phyloP scores from a whole-genome alignment of 2,329 filamentous ascomycete genomes.

The Eutypa lata region DNA sequence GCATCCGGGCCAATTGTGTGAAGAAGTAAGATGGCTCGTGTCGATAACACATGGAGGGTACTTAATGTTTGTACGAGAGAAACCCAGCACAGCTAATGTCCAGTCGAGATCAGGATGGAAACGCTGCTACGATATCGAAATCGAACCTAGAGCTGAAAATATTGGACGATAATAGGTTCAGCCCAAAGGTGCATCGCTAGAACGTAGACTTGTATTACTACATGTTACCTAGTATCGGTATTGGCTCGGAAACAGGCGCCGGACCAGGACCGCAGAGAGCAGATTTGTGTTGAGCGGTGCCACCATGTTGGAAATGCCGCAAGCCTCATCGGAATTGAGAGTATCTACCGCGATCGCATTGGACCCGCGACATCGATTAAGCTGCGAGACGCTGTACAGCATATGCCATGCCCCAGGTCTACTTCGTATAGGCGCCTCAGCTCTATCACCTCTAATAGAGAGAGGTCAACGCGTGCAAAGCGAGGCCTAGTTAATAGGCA shows the following conservation, averaged over 20 bases:
- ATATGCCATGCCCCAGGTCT: not conserved
- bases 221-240: not conserved
- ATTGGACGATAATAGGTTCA: not conserved
- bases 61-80: not conserved
- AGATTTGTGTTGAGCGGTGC: not conserved
- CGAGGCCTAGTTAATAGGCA: too few relatives aligned
- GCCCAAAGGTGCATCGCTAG: not conserved
- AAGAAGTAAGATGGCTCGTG: not conserved
- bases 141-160: not conserved
- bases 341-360: not conserved
- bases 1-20: not conserved
- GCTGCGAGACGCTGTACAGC: not conserved
- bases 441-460: not conserved
- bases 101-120: not conserved
- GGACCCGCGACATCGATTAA: not conserved
- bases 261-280: not conserved
- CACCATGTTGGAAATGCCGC: slow-evolving; percentile 32
- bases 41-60: not conserved
- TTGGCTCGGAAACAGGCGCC: not conserved
- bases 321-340: not conserved
- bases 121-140: not conserved
- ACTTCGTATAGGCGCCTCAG: not conserved
- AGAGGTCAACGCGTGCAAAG: too few relatives aligned
- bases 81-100: not conserved
- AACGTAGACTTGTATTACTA: not conserved